phyloP scores from a whole-genome alignment of 495 filamentous ascomycete genomes.

The Lasiosphaeria miniovina region DNA sequence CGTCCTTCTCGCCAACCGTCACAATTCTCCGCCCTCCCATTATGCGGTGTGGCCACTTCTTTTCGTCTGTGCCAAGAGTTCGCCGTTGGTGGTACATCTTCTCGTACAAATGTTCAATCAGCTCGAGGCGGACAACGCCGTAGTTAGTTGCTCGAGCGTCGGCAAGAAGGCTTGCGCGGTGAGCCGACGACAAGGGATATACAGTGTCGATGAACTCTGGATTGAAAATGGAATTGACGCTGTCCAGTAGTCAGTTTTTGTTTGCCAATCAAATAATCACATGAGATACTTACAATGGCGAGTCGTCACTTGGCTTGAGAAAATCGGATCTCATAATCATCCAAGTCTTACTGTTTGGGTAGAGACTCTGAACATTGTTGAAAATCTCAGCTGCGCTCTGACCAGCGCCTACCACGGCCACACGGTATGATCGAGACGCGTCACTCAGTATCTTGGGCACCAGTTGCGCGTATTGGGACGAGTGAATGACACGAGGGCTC shows the following conservation, averaged over 20 bases:
- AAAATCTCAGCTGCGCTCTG: slow-evolving; percentile 97
- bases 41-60: slow-evolving; percentile 77
- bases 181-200: slow-evolving; percentile 59
- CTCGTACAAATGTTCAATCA: slow-evolving; percentile 84
- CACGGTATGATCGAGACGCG: slow-evolving; percentile 54
- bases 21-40: slow-evolving; percentile 61
- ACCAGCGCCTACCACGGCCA: slow-evolving; percentile 83
- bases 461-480: slow-evolving; percentile 74
- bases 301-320: slow-evolving; percentile 88
- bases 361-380: slow-evolving; percentile 77
- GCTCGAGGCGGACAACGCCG: slow-evolving; percentile 80
- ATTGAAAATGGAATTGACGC: slow-evolving; percentile 96
- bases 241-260: slow-evolving; percentile 32
- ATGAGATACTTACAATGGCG: slow-evolving; percentile 73
- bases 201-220: slow-evolving; percentile 73
- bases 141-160: slow-evolving; percentile 85
- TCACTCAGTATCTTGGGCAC: slow-evolving; percentile 61
- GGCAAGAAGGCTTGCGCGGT: slow-evolving; percentile 59
- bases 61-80: slow-evolving; percentile 59
- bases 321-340: slow-evolving; percentile 77
- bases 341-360: slow-evolving; percentile 72
- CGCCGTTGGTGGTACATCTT: slow-evolving; percentile 80
- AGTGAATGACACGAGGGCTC: slow-evolving; percentile 74
- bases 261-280: neutral
- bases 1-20: slow-evolving; percentile 49